Evolutionary conservation across 129 eudicot species (phyloP), one percentile per base, ranked within the genome.

Genomic region (Flaveria sonorensis): DNA sequence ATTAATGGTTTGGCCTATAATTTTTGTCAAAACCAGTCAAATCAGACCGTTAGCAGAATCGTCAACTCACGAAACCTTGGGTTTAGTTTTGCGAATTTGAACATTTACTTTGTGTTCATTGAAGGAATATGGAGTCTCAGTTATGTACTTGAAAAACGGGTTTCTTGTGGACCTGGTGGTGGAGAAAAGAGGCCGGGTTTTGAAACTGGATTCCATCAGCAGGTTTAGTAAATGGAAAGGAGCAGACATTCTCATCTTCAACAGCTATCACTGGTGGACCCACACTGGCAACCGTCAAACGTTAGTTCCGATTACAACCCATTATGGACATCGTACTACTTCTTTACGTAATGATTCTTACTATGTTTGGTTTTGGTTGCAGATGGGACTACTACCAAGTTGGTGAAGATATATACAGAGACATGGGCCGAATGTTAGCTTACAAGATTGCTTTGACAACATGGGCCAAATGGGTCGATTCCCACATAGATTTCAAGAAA

Each of bases 241-340:
- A 18, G 76, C 43, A 52, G 97, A 93, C n/a, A 24, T 93, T 23
- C 79, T 93, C 32, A 85, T 93, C 76, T 93, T 93, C 89, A 89
- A 90, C 73, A 87, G 88, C 81, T 93, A 87, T 82, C 98, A 93
- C 55, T 93, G 98, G 98, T 91, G 98, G 98, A 59, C 78, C 1
- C 97, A 93, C 64, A 82, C 82, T 4, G 92, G 91, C 40, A 50
- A 30, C 67, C 75, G 57, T 20, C 87, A 76, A 65, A 84, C 88
- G 96, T 92, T 72, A 0, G 89, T 52, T 32, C 74, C 8, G n/a
- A 76, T 19, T 10, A 39, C 28, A 66, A 40, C 52, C 40, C 8
- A 0, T 66, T n/a, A n/a, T 40, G 51, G 16, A 66, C 26, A 40
- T 18, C 18, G 46, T 63, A 63, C 46, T 15, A 2, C 68, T 30